Evolutionary conservation across 2,329 filamentous ascomycete genomes (phyloP).

Genomic region (Paracoccidioides lutzii): DNA sequence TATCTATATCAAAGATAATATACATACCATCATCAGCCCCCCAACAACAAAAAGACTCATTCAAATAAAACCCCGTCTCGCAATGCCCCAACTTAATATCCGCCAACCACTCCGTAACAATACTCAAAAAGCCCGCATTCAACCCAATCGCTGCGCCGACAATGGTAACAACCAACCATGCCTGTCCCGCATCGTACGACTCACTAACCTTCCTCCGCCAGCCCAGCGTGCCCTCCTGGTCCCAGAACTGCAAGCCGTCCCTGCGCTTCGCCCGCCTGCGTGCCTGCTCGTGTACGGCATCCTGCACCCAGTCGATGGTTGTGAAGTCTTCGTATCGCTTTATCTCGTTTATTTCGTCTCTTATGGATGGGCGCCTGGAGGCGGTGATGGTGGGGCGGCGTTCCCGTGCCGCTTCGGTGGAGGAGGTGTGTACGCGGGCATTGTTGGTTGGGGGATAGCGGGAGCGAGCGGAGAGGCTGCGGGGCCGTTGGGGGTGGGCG

Average conservation of each 20-base stretch:
- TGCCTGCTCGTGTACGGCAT: conserved; percentile 80
- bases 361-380: conserved; percentile 53
- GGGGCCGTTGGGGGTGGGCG: conserved; percentile 18
- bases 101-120: conserved; percentile 90
- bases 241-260: conserved; percentile 58
- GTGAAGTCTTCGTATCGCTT: conserved; percentile 99
- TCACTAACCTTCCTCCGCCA: conserved; percentile 75
- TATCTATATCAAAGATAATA: not conserved
- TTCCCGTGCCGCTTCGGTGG: conserved; percentile 51
- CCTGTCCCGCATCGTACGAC: conserved; percentile 90
- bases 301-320: conserved; percentile 94
- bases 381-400: conserved; percentile 37
- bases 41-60: conserved; percentile 97
- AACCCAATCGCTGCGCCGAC: conserved; percentile 84
- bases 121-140: conserved; percentile 86
- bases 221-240: conserved; percentile 52
- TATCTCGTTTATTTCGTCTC: conserved; percentile 66
- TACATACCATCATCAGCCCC: conserved; percentile 66
- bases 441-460: conserved; percentile 38
- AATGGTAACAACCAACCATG: conserved; percentile 92
- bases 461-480: conserved; percentile 40
- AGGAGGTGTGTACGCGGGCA: conserved; percentile 46
- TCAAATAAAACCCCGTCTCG: conserved; percentile 88
- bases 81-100: conserved; percentile 96
- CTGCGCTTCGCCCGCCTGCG: conserved; percentile 64